A percentile compares a stretch with the other conserved stretches of the same genome.
Conservation (phyloP, 2,329 filamentous ascomycete genomes). For the Aureobasidium sp. region DNA sequence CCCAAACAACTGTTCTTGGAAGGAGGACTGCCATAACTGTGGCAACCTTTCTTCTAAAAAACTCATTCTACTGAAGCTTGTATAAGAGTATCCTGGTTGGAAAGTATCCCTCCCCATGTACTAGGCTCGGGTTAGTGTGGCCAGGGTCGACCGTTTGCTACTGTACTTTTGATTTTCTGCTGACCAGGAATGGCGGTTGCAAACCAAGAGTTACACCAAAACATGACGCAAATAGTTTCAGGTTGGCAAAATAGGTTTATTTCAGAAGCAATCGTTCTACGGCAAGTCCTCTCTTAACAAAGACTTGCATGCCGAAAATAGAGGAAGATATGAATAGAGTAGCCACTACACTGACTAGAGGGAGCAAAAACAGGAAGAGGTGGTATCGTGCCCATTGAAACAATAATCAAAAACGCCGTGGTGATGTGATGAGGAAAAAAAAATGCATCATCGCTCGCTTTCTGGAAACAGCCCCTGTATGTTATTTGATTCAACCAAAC, state of each 20-base stretch:
- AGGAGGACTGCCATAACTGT: too few relatives aligned
- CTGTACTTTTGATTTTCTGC: too few relatives aligned
- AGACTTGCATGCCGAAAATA: not conserved
- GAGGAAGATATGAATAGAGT: not conserved
- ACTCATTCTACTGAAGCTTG: too few relatives aligned
- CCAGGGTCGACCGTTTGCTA: too few relatives aligned
- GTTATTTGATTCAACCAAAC: not conserved
- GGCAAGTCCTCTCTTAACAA: not conserved
- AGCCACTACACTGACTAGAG: not conserved
- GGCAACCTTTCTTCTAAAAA: too few relatives aligned
- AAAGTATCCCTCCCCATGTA: too few relatives aligned
- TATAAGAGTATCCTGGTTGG: too few relatives aligned
- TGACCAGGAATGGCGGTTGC: too few relatives aligned
- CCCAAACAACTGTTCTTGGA: too few relatives aligned
- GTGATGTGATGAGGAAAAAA: not conserved
- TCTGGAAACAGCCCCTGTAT: not conserved
- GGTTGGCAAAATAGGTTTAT: not conserved
- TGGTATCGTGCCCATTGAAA: conserved; percentile 1
- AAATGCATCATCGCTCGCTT: not conserved
- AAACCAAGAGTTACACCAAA: too few relatives aligned
- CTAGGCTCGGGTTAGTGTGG: too few relatives aligned
- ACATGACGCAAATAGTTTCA: too few relatives aligned
- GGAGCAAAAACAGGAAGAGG: not conserved
- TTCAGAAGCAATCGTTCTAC: not conserved
- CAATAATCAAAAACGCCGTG: not conserved